Percentiles rank a stretch among this genome's conserved stretches.
Evolutionary conservation across 2,329 filamentous ascomycete species (phyloP).

Genomic region (Xylariaceae sp.): DNA sequence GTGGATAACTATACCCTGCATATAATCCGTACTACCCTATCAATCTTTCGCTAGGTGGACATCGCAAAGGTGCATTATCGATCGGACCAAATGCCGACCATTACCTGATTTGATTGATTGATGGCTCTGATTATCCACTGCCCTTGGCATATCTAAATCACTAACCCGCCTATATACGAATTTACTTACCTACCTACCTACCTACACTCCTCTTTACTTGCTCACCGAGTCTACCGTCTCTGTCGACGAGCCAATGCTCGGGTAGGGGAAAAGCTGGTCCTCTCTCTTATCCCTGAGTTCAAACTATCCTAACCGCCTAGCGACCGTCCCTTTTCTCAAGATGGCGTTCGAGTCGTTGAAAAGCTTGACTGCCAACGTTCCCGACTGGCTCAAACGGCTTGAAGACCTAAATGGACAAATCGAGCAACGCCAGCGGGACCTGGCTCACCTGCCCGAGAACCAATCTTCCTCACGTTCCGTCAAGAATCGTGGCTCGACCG

Average conservation of each 20-base stretch:
- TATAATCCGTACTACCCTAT: slow-evolving; percentile 2
- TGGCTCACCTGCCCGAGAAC: slow-evolving; percentile 50
- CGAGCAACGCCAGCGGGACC: slow-evolving; percentile 61
- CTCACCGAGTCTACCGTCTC: slow-evolving; percentile 9
- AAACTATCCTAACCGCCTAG: background rate
- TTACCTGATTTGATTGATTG: slow-evolving; percentile 1
- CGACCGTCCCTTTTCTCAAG: background rate
- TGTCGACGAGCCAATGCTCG: slow-evolving; percentile 10
- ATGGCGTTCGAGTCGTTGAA: slow-evolving; percentile 60
- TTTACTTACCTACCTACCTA: slow-evolving; percentile 10
- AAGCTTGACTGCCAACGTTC: slow-evolving; percentile 57
- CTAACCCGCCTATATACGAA: background rate
- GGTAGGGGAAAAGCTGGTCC: slow-evolving; percentile 4
- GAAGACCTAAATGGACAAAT: slow-evolving; percentile 65
- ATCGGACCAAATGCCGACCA: slow-evolving; percentile 15
- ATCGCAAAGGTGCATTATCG: slow-evolving; percentile 8
- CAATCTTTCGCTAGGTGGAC: slow-evolving; percentile 5
- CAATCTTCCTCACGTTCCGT: slow-evolving; percentile 46
- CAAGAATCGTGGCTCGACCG: slow-evolving; percentile 56
- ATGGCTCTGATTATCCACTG: slow-evolving; percentile 1
- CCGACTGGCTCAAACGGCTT: slow-evolving; percentile 61
- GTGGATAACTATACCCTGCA: too few relatives aligned
- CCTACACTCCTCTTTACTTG: slow-evolving; percentile 6
- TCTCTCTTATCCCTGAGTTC: background rate
- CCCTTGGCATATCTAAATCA: slow-evolving; percentile 12